These are phyloP conservation scores for Paramecium sexaurelia DNA, from an alignment of 73 alveolate genomes.

Conservation along the genomic window DNA sequence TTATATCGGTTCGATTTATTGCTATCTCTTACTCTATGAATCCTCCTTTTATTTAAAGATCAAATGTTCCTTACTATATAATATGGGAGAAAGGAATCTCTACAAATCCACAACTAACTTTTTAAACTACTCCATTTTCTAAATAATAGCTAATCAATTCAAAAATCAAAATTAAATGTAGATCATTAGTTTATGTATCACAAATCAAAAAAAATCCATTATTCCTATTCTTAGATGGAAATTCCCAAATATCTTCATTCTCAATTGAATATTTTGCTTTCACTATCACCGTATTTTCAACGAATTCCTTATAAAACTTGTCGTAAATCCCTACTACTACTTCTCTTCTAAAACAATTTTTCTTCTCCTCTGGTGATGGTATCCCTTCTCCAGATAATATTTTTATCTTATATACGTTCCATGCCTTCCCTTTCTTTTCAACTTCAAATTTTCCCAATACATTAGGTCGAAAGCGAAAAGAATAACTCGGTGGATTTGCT, in stretches of 20 bases:
- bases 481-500: slow-evolving; percentile 6
- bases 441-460: neutral
- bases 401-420: neutral
- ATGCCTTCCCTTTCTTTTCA: neutral
- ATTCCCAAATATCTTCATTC: slow-evolving; percentile 9
- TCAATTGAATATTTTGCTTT: neutral
- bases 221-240: neutral
- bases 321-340: slow-evolving; percentile 3
- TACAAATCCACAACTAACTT: slow-evolving; percentile 1
- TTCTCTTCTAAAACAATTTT: neutral
- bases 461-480: slow-evolving; percentile 24
- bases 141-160: neutral
- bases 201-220: slow-evolving; percentile 20
- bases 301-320: slow-evolving; percentile 2
- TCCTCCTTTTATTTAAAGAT: slow-evolving; percentile 5
- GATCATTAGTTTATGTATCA: neutral
- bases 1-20: neutral
- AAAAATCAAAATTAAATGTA: neutral
- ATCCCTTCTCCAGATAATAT: neutral
- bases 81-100: neutral
- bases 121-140: neutral
- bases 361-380: neutral
- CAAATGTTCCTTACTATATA: neutral
- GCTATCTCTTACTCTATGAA: neutral
- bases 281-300: neutral